Evolutionary conservation across 1,139 yeast species (phyloP), one percentile per base, ranked within the genome.

Genomic region (Chernovozyma sophiae-reginae): DNA sequence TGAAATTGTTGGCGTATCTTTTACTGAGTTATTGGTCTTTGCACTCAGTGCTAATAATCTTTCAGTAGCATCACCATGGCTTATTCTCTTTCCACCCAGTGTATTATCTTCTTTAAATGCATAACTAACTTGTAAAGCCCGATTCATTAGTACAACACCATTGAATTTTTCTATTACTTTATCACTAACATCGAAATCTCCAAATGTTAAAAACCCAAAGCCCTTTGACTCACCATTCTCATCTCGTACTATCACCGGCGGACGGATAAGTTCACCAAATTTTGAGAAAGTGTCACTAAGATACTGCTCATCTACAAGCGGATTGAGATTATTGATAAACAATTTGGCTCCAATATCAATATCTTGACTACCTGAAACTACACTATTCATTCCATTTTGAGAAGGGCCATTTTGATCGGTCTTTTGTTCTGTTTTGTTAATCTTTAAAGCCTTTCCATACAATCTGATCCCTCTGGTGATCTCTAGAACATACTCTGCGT

Each of bases 1-100:
- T 26, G 10, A 28, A 15, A 28, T 28, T 6, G 15, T 31, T 26
- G n/a, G n/a, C n/a, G n/a, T n/a, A n/a, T n/a, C n/a, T n/a, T n/a
- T n/a, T n/a, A n/a, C n/a, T n/a, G n/a, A n/a, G n/a, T n/a, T n/a
- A n/a, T n/a, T n/a, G 14, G 33, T 11, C 46, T 62, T 64, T 3
- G 94, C 95, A 52, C 79, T 82, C 34, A 70, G 74, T 14, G 94
- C 92, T 42, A 90, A 65, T 35, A 74, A 46, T 47, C 97, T 68
- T 52, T 90, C 97, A 0, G 79, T 79, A 22, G 71, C 72, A 48
- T 83, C 94, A n/a, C 97, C 97, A 51, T 87, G 95, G 33, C 76
- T 71, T 10, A 60, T 64, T 34, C 68, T 70, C 38, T 71, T 76
- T 13, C 56, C 55, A 13, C 56, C 55, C 20, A 51, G 38, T 32